A percentile compares a stretch with the other conserved stretches of the same genome.
Evolutionary conservation across 1,284 basidiomycete genomes (phyloP).

Genomic region (Vanrija humicola): DNA sequence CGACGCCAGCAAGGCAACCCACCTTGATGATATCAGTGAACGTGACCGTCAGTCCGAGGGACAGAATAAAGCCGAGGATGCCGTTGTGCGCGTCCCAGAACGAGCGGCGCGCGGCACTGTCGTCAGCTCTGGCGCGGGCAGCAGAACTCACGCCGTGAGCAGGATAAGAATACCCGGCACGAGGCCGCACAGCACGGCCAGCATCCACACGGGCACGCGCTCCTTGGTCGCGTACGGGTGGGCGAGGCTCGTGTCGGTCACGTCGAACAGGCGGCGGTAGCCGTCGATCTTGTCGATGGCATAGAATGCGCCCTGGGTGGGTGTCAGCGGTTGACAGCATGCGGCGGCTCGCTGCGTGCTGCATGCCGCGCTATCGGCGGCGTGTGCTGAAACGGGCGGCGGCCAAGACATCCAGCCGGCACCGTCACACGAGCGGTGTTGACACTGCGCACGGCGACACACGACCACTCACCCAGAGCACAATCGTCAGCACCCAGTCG

Average conservation of each 20-base stretch:
- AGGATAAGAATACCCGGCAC: constrained; percentile 68
- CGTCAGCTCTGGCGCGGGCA: neutral
- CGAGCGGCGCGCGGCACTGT: constrained; percentile 60
- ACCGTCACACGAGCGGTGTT: neutral
- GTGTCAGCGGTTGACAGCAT: neutral
- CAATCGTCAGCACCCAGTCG: constrained; percentile 47
- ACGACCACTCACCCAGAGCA: constrained; percentile 38
- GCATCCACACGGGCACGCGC: constrained; percentile 69
- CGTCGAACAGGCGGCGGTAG: constrained; percentile 74
- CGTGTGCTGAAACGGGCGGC: neutral
- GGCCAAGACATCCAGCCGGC: neutral
- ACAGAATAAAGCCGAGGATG: constrained; percentile 58
- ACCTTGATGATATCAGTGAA: constrained; percentile 78
- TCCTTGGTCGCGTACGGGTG: constrained; percentile 75
- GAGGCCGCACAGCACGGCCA: constrained; percentile 65
- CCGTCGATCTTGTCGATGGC: constrained; percentile 71
- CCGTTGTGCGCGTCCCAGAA: constrained; percentile 86
- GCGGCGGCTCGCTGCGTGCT: neutral
- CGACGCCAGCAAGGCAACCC: neutral
- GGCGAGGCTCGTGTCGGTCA: constrained; percentile 66
- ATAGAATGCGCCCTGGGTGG: constrained; percentile 59
- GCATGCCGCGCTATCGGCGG: neutral
- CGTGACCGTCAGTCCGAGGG: constrained; percentile 50
- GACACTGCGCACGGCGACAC: too few relatives aligned
- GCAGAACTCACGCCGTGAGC: constrained; percentile 55